Base-by-base conservation (phyloP, 257 asterid genomes). In the Phtheirospermum japonicum region DNA sequence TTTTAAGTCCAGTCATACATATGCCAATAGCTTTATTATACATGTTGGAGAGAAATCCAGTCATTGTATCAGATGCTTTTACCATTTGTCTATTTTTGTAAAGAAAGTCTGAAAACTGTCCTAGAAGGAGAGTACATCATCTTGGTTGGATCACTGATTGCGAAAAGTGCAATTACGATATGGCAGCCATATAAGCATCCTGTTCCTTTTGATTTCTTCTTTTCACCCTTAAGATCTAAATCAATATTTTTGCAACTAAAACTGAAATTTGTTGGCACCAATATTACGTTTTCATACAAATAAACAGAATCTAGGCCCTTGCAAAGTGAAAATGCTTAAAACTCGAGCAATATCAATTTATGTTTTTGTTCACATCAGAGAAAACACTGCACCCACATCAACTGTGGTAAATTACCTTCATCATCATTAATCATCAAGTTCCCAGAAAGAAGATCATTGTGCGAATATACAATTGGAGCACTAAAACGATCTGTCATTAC, bases 401-500 rank as follows among this genome's bases (percentile, higher is more conserved):
- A 46, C 2, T 46, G 54, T 43, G 69, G 63, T 71, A 46, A 46
- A 60, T 54, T 81, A 91, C 98, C 98, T 86, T 85, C 82, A 33
- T 84, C 82, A 34, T 87, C 95, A 82, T 86, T 83, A 26, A 80
- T 82, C 99, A 92, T 92, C 79, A 89, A 73, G 71, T 92, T 92
- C 72, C 99, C 99, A 51, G 95, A 89, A 63, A 92, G 95, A 51
- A 92, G 76, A 76, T 89, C 99, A 65, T 89, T 89, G 76, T 89
- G 99, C 45, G 86, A 79, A 77, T 20, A 92, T 51, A 89, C 88
- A 50, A 89, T 85, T 6, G 96, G 95, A 50, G 95, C 79, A 55
- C 77, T 65, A 40, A 92, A 79, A n/a, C 53, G 81, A 64, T 79
- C 87, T 61, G 96, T 83, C 83, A 88, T 69, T 67, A 72, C 97